Conservation (phyloP, 495 filamentous ascomycete genomes). For the Copromyces sp. region DNA sequence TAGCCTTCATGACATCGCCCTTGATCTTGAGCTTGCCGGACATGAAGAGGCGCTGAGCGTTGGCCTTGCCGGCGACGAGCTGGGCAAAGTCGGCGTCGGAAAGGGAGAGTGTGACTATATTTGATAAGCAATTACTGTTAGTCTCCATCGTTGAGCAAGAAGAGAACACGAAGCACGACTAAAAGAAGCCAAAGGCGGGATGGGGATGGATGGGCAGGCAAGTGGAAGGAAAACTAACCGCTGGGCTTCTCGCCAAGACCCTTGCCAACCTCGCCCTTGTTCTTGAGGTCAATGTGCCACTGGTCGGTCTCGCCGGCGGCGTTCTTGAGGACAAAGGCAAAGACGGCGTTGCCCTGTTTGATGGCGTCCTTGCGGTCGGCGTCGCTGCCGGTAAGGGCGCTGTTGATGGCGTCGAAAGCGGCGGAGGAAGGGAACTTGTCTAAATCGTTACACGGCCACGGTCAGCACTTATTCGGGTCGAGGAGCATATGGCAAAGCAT, state of each 20-base stretch:
- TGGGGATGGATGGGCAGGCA: neutral
- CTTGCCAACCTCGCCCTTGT: conserved; percentile 71
- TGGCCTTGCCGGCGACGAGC: conserved; percentile 78
- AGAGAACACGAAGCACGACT: neutral
- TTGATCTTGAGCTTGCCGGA: conserved; percentile 93
- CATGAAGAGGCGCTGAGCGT: conserved; percentile 95
- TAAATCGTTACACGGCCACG: conserved; percentile 21
- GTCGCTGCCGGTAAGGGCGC: conserved; percentile 55
- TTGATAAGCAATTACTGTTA: conserved; percentile 1
- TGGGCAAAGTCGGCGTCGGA: conserved; percentile 78
- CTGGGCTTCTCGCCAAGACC: conserved; percentile 71
- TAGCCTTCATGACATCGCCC: conserved; percentile 98
- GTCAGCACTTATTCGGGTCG: conserved; percentile 3
- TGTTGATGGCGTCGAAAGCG: conserved; percentile 82
- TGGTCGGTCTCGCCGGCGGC: conserved; percentile 59
- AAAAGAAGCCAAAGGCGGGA: neutral
- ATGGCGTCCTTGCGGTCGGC: conserved; percentile 78
- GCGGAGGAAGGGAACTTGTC: conserved; percentile 82
- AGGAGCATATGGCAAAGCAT: neutral
- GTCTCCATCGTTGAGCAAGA: neutral
- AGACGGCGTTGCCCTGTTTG: conserved; percentile 76
- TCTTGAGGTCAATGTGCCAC: conserved; percentile 95
- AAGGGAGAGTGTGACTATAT: conserved; percentile 67
- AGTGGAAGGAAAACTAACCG: conserved; percentile 42
- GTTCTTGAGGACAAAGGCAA: conserved; percentile 91